Percentiles rank a stretch among this genome's conserved stretches.
phyloP scores from a whole-genome alignment of 2,329 filamentous ascomycete genomes.

The Plectosphaerella plurivora region DNA sequence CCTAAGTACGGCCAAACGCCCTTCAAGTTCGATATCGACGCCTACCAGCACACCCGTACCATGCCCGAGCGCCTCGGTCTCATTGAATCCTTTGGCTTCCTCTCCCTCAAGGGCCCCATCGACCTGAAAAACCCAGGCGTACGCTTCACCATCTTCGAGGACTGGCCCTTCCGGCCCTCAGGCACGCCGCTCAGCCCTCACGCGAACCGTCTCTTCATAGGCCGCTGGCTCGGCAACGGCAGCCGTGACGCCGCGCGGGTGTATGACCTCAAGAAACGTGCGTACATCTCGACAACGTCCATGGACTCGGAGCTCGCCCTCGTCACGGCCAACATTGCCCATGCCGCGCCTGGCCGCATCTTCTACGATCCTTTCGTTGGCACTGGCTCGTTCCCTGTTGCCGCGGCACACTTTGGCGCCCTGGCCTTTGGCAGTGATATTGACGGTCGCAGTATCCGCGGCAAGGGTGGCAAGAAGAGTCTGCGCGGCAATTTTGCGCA shows the following conservation, averaged over 20 bases:
- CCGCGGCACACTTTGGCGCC: slow-evolving; percentile 87
- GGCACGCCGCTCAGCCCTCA: slow-evolving; percentile 45
- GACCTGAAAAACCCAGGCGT: slow-evolving; percentile 69
- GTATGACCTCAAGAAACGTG: slow-evolving; percentile 88
- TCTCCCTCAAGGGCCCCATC: slow-evolving; percentile 75
- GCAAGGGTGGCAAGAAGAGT: slow-evolving; percentile 52
- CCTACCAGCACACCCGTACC: slow-evolving; percentile 71
- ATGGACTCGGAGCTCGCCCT: slow-evolving; percentile 96
- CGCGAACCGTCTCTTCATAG: slow-evolving; percentile 55
- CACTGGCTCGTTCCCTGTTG: slow-evolving; percentile 87
- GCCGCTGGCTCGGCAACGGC: slow-evolving; percentile 64
- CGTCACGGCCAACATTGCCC: slow-evolving; percentile 85
- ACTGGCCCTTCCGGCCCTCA: slow-evolving; percentile 58
- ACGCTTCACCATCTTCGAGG: slow-evolving; percentile 77
- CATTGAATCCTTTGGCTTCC: slow-evolving; percentile 77
- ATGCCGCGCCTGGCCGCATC: slow-evolving; percentile 75
- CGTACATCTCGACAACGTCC: slow-evolving; percentile 91
- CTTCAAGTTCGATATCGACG: slow-evolving; percentile 82
- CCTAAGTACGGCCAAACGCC: slow-evolving; percentile 55
- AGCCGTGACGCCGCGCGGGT: slow-evolving; percentile 63
- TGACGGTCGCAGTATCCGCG: slow-evolving; percentile 82
- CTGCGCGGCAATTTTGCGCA: slow-evolving; percentile 73
- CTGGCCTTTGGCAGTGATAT: slow-evolving; percentile 85
- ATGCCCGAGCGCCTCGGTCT: slow-evolving; percentile 61
- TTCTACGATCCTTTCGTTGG: slow-evolving; percentile 96